Evolutionary conservation across 2,329 filamentous ascomycete genomes (phyloP).

Genomic region (Aspergillus sp.): DNA sequence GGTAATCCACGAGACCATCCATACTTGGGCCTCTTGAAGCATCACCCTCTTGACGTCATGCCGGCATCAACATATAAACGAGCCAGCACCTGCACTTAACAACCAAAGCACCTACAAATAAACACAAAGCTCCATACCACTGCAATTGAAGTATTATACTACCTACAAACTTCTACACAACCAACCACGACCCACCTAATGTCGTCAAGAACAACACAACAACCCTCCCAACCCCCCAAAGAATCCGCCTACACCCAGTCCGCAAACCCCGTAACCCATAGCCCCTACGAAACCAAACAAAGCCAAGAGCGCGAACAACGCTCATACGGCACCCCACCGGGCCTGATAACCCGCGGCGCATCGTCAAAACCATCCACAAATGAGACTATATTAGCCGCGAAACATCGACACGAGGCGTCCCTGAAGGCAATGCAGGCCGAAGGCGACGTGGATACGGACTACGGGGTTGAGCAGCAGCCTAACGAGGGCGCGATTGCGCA

Average conservation of each 20-base stretch:
- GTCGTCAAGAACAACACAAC: constrained; percentile 18
- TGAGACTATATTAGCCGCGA: constrained; percentile 21
- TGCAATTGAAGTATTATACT: neutral
- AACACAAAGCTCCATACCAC: neutral
- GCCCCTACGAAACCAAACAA: constrained; percentile 22
- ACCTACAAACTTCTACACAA: neutral
- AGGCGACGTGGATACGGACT: constrained; percentile 32
- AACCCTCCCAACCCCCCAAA: constrained; percentile 35
- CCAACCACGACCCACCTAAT: constrained; percentile 16
- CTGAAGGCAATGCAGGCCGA: constrained; percentile 17
- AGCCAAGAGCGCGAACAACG: neutral
- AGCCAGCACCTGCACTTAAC: neutral
- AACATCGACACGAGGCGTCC: constrained; percentile 18
- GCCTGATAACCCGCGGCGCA: constrained; percentile 26
- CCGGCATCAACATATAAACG: constrained; percentile 2
- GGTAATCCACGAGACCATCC: neutral
- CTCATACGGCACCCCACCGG: constrained; percentile 24
- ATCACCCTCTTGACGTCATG: constrained; percentile 13
- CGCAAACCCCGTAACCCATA: constrained; percentile 34
- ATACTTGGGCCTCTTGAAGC: neutral
- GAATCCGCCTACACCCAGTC: constrained; percentile 34
- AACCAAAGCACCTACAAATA: neutral
- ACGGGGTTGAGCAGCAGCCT: constrained; percentile 39
- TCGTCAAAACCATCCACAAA: constrained; percentile 31
- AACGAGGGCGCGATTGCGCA: constrained; percentile 36